Conservation (phyloP, 768 basidiomycete genomes). For the Kockovaella imperatae region DNA sequence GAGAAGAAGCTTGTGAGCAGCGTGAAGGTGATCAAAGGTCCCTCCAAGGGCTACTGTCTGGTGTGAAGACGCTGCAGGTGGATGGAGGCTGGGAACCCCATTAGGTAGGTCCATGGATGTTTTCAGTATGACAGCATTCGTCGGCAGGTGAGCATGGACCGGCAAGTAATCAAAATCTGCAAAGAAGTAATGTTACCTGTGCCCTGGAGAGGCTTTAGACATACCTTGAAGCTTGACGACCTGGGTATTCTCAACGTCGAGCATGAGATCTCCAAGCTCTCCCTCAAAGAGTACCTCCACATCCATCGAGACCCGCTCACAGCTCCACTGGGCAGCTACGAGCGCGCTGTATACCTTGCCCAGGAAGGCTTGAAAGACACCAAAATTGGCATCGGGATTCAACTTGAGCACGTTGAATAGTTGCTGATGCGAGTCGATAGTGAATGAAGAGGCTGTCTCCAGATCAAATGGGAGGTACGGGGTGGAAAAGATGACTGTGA, state of each 20-base stretch:
- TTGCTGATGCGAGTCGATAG: conserved; percentile 14
- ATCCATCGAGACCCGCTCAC: conserved; percentile 63
- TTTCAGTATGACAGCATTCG: neutral
- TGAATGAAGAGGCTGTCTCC: neutral
- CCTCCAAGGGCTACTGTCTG: conserved; percentile 64
- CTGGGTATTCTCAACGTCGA: neutral
- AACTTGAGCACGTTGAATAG: conserved; percentile 10
- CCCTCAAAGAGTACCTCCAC: conserved; percentile 68
- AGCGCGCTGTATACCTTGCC: conserved; percentile 65
- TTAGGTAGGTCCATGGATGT: too few species aligned
- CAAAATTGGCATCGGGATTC: conserved; percentile 49
- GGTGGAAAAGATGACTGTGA: conserved; percentile 5
- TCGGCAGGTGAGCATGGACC: neutral
- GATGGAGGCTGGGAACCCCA: neutral
- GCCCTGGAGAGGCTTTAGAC: neutral
- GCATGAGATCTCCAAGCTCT: conserved; percentile 20
- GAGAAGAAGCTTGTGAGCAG: conserved; percentile 92
- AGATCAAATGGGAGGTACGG: conserved; percentile 1
- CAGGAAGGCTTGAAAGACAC: conserved; percentile 64
- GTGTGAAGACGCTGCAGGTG: neutral
- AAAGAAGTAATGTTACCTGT: too few species aligned
- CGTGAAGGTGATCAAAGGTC: conserved; percentile 95
- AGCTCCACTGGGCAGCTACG: conserved; percentile 63
- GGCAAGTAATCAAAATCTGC: too few species aligned
- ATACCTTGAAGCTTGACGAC: conserved; percentile 48